A percentile compares a stretch with the other conserved stretches of the same genome.
These are phyloP conservation scores for Phytophthora constricta DNA, from an alignment of 352 stramenopile genomes.

Conservation along the genomic window DNA sequence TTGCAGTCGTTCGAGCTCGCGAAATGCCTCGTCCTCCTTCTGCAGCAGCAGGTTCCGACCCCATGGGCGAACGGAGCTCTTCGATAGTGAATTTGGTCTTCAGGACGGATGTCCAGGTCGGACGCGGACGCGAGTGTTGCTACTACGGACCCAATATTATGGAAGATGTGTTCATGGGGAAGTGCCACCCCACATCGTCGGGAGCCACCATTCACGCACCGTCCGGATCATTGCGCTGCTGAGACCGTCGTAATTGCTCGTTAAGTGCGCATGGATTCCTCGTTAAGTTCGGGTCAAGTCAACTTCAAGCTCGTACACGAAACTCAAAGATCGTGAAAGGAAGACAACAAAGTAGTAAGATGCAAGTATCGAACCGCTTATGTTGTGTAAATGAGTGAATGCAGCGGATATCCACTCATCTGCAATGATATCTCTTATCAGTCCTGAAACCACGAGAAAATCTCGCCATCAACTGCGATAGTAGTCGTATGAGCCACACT, in stretches of 20 bases:
- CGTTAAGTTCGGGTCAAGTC: background rate
- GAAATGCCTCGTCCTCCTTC: slow-evolving; percentile 80
- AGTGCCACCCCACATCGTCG: slow-evolving; percentile 47
- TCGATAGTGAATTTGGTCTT: slow-evolving; percentile 68
- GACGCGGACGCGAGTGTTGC: background rate
- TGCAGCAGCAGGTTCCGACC: slow-evolving; percentile 61
- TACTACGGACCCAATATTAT: slow-evolving; percentile 40
- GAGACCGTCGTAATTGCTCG: background rate
- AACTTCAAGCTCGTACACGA: background rate
- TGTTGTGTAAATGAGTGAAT: no score
- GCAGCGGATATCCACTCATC: no score
- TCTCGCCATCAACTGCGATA: no score
- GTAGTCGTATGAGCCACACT: no score
- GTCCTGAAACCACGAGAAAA: no score
- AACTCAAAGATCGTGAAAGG: background rate
- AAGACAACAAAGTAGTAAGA: no score
- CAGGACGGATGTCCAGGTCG: slow-evolving; percentile 40
- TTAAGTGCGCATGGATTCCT: slow-evolving; percentile 11
- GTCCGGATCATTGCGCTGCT: slow-evolving; percentile 53
- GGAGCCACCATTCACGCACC: slow-evolving; percentile 49
- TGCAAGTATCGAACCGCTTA: no score
- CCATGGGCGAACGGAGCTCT: slow-evolving; percentile 39
- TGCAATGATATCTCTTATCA: no score
- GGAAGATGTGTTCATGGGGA: slow-evolving; percentile 69
- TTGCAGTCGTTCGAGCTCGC: slow-evolving; percentile 59